These are phyloP conservation scores for Fusarium sp. DNA, from an alignment of 2,329 filamentous ascomycete species.

Conservation along the genomic window DNA sequence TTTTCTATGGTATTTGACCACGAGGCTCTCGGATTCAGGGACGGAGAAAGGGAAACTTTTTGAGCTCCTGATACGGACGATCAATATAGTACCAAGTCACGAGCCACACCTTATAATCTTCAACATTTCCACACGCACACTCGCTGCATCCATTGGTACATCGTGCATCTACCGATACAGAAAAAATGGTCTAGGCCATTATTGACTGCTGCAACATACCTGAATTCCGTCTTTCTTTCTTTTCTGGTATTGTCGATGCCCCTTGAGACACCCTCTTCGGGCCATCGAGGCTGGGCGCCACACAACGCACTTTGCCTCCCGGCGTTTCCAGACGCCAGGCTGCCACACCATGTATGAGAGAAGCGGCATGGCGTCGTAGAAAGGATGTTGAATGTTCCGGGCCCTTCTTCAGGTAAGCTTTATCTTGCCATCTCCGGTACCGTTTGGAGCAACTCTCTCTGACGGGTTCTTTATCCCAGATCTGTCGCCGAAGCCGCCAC, in stretches of 20 bases:
- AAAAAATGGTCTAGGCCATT: conserved; percentile 15
- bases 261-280: conserved; percentile 11
- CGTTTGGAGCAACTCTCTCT: neutral
- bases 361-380: conserved; percentile 22
- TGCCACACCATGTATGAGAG: conserved; percentile 23
- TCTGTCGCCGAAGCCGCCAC: conserved; percentile 22
- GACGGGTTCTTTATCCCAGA: conserved; percentile 15
- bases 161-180: neutral
- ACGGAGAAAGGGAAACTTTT: neutral
- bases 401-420: conserved; percentile 13
- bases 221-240: neutral
- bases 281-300: conserved; percentile 30
- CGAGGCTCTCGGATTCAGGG: conserved; percentile 2
- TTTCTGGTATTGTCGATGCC: neutral
- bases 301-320: conserved; percentile 33
- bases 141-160: neutral
- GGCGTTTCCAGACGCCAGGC: conserved; percentile 29
- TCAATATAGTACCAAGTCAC: neutral
- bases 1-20: neutral
- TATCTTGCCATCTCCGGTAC: conserved; percentile 3
- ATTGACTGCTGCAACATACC: conserved; percentile 4
- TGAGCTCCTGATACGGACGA: neutral
- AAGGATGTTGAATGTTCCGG: conserved; percentile 23
- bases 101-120: neutral
- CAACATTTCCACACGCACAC: neutral